Conservation (phyloP, 495 filamentous ascomycete species). For the Cenococcum geophilum region DNA sequence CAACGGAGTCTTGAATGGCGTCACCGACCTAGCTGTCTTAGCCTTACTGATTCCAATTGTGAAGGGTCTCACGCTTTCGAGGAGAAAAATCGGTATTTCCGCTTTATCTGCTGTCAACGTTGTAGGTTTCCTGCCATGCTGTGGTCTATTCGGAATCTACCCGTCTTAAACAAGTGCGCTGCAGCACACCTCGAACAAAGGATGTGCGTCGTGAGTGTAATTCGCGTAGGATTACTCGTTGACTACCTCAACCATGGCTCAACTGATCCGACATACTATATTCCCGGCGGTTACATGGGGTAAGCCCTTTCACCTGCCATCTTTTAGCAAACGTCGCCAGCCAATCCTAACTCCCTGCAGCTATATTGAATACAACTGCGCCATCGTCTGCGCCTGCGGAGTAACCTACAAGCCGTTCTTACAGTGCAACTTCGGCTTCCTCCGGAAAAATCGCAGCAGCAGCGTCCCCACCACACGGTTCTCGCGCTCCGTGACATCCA, state of each 20-base stretch:
- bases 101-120: neutral
- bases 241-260: neutral
- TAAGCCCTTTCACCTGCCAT: neutral
- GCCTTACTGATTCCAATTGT: neutral
- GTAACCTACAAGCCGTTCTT: neutral
- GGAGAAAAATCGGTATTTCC: neutral
- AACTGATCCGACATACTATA: neutral
- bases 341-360: neutral
- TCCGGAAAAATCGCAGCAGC: neutral
- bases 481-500: neutral
- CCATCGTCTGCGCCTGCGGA: constrained; percentile 1
- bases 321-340: neutral
- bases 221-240: neutral
- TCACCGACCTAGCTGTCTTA: neutral
- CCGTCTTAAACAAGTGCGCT: no score
- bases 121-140: neutral
- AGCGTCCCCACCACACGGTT: neutral
- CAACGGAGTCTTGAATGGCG: neutral
- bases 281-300: neutral
- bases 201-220: neutral
- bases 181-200: neutral
- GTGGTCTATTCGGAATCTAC: neutral
- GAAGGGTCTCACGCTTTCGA: neutral
- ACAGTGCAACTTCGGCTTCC: neutral
- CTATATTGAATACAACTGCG: neutral